Evolutionary conservation across 441 rosid species (phyloP), one percentile per base, ranked within the genome.

Genomic region (Monsonia emarginata): DNA sequence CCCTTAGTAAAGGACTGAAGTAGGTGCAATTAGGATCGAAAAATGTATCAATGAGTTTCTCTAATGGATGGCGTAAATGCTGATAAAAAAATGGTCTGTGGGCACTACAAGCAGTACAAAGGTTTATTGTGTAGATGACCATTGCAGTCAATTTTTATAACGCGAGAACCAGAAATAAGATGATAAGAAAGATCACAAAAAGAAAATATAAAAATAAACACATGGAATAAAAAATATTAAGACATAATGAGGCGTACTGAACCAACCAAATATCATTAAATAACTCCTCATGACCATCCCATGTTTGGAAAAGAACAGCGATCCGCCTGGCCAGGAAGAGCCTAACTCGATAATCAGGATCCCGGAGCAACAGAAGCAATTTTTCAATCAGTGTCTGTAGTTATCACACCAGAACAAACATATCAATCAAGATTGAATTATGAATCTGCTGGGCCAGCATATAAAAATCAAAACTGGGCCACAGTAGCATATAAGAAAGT

Each of bases 271-370:
- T 84, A 84, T 95, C 99, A 76, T 84, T 87, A 71, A 91, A 91
- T 70, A 95, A 88, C 69, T 89, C 97, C 77, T 78, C 87, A 66
- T 95, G 99, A 27, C 99, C 99, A 72, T 95, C 99, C 99, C 99
- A 95, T 65, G 97, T 95, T 78, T 91, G 92, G 74, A 95, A 91
- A 32, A 95, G 90, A 83, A 91, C 83, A 72, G 87, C 90, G 80
- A 95, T 88, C 58, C 78, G 71, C 75, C 81, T 85, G 50, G 88
- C 94, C 73, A 89, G 67, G 65, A 76, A 84, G 75, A 84, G 76
- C 81, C 99, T 80, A 69, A 89, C 99, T 74, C 96, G 90, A 81
- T 84, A 95, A 78, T 91, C 97, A 75, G 91, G 86, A 88, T 95
- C 96, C 65, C 69, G 85, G 63, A 95, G 85, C 83, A 89, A 77